Conservation (phyloP, 2,329 filamentous ascomycete species). For the Colletotrichum limetticola region DNA sequence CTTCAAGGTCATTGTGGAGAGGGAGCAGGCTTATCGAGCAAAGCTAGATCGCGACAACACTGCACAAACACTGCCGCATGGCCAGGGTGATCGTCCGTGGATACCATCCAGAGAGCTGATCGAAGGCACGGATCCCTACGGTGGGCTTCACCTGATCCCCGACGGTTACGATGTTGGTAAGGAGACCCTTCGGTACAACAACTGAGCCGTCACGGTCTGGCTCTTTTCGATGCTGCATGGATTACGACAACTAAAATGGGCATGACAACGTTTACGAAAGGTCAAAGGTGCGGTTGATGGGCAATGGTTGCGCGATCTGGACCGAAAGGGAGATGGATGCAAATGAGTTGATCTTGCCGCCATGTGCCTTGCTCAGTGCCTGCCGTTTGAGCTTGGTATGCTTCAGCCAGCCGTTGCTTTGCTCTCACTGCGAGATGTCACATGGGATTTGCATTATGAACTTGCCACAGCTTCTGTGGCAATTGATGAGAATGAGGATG, state of each 20-base stretch:
- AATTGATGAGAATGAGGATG: neutral
- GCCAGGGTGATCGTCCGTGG: slow-evolving; percentile 24
- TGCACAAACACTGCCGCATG: slow-evolving; percentile 9
- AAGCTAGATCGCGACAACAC: slow-evolving; percentile 37
- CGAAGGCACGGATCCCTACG: slow-evolving; percentile 2
- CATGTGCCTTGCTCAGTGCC: neutral
- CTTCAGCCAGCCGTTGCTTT: neutral
- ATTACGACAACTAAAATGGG: neutral
- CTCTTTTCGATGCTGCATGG: neutral
- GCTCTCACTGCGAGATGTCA: neutral
- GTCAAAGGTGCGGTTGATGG: neutral
- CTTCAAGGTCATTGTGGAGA: slow-evolving; percentile 63
- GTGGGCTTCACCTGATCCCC: slow-evolving; percentile 16
- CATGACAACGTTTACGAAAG: neutral
- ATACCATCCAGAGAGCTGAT: slow-evolving; percentile 11
- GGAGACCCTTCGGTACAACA: slow-evolving; percentile 18
- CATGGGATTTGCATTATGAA: neutral
- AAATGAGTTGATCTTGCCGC: neutral
- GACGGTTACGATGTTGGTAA: slow-evolving; percentile 22
- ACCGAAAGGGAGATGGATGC: neutral
- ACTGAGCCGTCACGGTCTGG: neutral
- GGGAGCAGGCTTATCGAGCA: slow-evolving; percentile 49
- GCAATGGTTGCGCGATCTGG: neutral
- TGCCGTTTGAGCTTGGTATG: neutral
- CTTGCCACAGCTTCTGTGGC: neutral